Percentiles rank a stretch among this genome's conserved stretches.
These are phyloP conservation scores for Micractinium sp. DNA, from an alignment of 139 green algal species.

Conservation along the genomic window DNA sequence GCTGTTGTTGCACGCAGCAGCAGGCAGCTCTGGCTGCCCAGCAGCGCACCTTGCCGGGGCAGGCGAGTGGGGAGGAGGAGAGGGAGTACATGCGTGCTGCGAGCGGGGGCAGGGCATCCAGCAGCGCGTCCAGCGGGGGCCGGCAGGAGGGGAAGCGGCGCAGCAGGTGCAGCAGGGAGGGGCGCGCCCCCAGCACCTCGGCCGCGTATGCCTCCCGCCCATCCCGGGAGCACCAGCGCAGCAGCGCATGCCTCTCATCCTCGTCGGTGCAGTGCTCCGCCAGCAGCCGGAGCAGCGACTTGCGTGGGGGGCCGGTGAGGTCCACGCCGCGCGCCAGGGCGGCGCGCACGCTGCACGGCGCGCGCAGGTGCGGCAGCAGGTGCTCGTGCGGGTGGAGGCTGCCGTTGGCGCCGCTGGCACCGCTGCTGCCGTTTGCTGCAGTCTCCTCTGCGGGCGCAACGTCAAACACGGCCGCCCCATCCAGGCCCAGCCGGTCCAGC, in stretches of 20 bases:
- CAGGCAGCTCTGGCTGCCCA: not conserved
- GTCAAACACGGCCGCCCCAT: constrained; percentile 58
- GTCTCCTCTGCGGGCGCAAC: constrained; percentile 48
- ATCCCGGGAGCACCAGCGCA: constrained; percentile 66
- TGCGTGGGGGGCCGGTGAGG: constrained; percentile 74
- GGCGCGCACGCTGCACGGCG: constrained; percentile 78
- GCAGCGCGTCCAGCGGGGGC: constrained; percentile 78
- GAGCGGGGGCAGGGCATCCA: constrained; percentile 85
- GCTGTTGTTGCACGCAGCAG: too few relatives aligned
- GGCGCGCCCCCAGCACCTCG: constrained; percentile 65
- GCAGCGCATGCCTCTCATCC: constrained; percentile 67
- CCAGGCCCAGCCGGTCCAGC: constrained; percentile 59
- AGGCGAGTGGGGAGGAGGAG: constrained; percentile 53
- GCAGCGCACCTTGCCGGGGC: constrained; percentile 16
- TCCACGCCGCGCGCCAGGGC: constrained; percentile 77
- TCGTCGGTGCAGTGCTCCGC: constrained; percentile 82
- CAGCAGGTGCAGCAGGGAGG: constrained; percentile 86
- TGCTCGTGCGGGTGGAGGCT: not conserved
- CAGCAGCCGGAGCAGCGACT: constrained; percentile 87
- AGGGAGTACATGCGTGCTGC: constrained; percentile 91
- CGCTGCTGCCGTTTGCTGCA: not conserved
- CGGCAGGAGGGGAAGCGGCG: constrained; percentile 74
- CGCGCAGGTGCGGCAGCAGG: constrained; percentile 73
- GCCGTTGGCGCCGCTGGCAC: constrained; percentile 11
- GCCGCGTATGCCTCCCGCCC: constrained; percentile 58